phyloP scores from a whole-genome alignment of 176 grass and related monocot genomes.

The Rhynchospora breviuscula region DNA sequence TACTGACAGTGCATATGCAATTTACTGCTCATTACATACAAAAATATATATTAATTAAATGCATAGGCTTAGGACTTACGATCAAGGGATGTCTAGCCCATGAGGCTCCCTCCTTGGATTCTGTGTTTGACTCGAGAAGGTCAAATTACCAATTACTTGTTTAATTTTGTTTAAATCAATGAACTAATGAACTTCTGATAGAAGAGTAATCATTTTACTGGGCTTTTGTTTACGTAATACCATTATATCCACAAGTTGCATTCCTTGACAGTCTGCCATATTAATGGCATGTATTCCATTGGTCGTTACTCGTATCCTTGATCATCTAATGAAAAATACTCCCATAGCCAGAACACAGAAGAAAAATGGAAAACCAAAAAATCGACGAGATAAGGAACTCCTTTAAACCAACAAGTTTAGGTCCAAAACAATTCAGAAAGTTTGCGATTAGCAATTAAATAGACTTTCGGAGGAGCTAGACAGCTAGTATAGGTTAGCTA shows the following conservation, averaged over 20 bases:
- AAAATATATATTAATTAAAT: background rate
- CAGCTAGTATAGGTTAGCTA: background rate
- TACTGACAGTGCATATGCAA: background rate
- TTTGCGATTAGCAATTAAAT: background rate
- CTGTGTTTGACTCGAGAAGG: background rate
- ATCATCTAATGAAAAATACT: no score
- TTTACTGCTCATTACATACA: background rate
- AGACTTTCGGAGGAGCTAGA: background rate
- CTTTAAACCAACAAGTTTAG: background rate
- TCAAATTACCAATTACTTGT: background rate
- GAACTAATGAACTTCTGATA: background rate
- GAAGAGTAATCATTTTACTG: background rate
- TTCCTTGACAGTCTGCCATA: no score
- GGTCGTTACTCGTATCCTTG: no score
- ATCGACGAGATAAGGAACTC: no score
- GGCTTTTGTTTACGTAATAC: no score
- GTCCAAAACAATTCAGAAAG: background rate
- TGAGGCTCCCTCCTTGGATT: background rate
- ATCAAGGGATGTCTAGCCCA: background rate
- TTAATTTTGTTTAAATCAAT: background rate
- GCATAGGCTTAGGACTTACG: background rate
- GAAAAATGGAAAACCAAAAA: no score
- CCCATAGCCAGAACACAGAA: no score
- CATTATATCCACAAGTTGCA: no score
- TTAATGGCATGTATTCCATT: no score